A percentile compares a stretch with the other conserved stretches of the same genome.
Evolutionary conservation across 2,329 filamentous ascomycete species (phyloP).

Genomic region (Xylariomycetidae sp.): DNA sequence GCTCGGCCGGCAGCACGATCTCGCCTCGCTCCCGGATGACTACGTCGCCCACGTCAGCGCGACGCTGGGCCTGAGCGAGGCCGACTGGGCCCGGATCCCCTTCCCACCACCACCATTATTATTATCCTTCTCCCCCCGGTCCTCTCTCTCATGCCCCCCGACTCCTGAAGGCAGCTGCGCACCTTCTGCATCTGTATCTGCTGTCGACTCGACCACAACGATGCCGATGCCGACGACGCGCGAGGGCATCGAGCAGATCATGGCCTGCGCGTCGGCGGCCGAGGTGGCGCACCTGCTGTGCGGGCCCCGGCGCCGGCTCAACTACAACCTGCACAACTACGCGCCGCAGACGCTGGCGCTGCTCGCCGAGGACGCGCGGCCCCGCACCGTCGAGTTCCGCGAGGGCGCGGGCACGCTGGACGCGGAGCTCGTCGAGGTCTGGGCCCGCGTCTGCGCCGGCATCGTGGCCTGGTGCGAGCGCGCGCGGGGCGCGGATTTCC

Average conservation of each 20-base stretch:
- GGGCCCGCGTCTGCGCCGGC: slow-evolving; percentile 30
- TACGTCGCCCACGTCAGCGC: no score
- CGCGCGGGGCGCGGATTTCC: slow-evolving; percentile 5
- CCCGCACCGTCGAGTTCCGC: slow-evolving; percentile 31
- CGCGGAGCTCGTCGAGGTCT: slow-evolving; percentile 28
- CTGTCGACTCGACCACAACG: no score
- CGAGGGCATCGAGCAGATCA: slow-evolving; percentile 16
- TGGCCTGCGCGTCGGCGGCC: slow-evolving; percentile 19
- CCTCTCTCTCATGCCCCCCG: not conserved
- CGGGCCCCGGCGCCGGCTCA: slow-evolving; percentile 5
- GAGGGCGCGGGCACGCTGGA: slow-evolving; percentile 31
- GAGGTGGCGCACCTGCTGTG: slow-evolving; percentile 16
- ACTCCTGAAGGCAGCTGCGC: not conserved
- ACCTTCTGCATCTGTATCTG: no score
- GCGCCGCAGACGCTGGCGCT: not conserved
- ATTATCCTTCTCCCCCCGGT: not conserved
- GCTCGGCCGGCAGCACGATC: no score
- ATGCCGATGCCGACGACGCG: slow-evolving; percentile 1
- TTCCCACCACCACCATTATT: not conserved
- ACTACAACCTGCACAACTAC: slow-evolving; percentile 22
- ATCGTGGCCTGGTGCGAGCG: slow-evolving; percentile 16
- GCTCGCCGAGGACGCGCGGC: not conserved
- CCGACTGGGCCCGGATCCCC: not conserved
- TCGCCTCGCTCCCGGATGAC: no score
- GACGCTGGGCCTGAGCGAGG: no score